Evolutionary conservation across 2,329 filamentous ascomycete species (phyloP).

Genomic region (Sporothrix humicola): DNA sequence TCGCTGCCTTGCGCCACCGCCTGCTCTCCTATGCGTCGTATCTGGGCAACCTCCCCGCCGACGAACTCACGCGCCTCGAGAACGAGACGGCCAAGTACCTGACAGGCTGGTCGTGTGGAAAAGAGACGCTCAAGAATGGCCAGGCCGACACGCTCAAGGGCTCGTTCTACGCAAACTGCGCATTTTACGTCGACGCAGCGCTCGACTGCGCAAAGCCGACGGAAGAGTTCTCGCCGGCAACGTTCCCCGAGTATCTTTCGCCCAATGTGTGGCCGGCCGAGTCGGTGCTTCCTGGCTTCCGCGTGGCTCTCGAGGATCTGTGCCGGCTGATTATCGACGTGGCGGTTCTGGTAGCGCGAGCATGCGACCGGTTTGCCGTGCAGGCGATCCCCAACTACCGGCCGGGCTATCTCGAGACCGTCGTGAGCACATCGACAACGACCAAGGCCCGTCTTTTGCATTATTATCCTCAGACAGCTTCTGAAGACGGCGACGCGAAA

Average conservation of each 20-base stretch:
- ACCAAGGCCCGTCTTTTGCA: conserved; percentile 92
- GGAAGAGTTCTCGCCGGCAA: conserved; percentile 59
- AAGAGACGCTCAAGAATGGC: conserved; percentile 79
- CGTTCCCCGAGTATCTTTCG: conserved; percentile 86
- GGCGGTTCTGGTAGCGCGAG: conserved; percentile 84
- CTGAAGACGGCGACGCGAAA: background rate
- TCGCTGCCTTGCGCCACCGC: conserved; percentile 71
- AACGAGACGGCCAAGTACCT: conserved; percentile 67
- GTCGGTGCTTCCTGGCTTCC: conserved; percentile 74
- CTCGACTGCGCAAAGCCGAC: conserved; percentile 68
- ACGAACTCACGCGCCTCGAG: conserved; percentile 69
- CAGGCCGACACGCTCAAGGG: conserved; percentile 81
- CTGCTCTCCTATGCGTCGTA: conserved; percentile 88
- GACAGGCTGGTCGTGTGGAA: conserved; percentile 79
- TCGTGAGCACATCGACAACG: conserved; percentile 82
- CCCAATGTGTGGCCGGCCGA: conserved; percentile 86
- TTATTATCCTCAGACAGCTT: conserved; percentile 74
- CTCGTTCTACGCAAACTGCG: conserved; percentile 83
- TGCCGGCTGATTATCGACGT: conserved; percentile 88
- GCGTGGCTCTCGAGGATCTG: conserved; percentile 71
- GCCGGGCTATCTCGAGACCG: conserved; percentile 78
- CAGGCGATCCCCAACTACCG: conserved; percentile 79
- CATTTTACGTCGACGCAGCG: conserved; percentile 70
- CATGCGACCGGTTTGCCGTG: conserved; percentile 84
- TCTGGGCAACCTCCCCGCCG: conserved; percentile 76